phyloP scores from a whole-genome alignment of 2,329 filamentous ascomycete genomes.

The Claviceps sp. region DNA sequence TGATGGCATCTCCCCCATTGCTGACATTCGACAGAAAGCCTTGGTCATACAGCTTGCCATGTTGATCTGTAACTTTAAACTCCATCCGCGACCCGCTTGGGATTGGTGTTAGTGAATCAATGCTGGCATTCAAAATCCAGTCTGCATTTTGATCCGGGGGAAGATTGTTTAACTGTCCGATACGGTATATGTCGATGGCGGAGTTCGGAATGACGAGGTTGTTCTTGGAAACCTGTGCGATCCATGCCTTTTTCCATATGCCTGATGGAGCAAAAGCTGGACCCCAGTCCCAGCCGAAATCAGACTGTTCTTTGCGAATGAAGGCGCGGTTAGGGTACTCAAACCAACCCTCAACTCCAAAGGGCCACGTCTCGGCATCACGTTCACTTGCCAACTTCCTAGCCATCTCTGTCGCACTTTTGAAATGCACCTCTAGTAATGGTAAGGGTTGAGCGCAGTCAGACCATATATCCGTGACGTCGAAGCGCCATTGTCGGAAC shows the following conservation, averaged over 20 bases:
- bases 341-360: constrained; percentile 7
- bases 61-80: constrained; percentile 31
- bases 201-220: constrained; percentile 26
- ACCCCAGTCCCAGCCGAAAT: constrained; percentile 55
- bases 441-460: constrained; percentile 3
- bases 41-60: constrained; percentile 22
- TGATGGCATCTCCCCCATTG: constrained; percentile 29
- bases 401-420: constrained; percentile 9
- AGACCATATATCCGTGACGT: constrained; percentile 33
- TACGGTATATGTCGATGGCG: constrained; percentile 43
- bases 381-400: constrained; percentile 2
- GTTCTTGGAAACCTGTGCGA: constrained; percentile 27
- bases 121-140: constrained; percentile 48
- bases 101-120: constrained; percentile 40
- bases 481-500: constrained; percentile 48
- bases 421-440: constrained; percentile 11
- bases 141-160: constrained; percentile 40
- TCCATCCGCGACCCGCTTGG: constrained; percentile 26
- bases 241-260: constrained; percentile 45
- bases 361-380: constrained; percentile 5
- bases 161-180: constrained; percentile 44
- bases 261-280: constrained; percentile 49
- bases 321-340: constrained; percentile 10
- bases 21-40: constrained; percentile 20
- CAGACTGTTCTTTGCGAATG: constrained; percentile 46